phyloP scores from a whole-genome alignment of 2,329 filamentous ascomycete genomes.

The Fusarium agapanthi region DNA sequence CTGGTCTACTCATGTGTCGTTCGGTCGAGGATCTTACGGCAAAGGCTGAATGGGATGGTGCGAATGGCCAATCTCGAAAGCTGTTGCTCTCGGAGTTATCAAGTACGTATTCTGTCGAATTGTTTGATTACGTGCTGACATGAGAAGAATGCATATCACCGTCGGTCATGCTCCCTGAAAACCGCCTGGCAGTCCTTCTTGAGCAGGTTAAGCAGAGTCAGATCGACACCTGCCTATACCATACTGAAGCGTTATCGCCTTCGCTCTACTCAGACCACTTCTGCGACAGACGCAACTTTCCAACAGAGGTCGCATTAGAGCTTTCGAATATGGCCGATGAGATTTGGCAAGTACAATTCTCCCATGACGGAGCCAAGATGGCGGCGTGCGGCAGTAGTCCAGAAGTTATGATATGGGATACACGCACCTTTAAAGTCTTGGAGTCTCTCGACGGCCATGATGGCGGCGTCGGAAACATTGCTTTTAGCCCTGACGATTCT shows the following conservation, averaged over 20 bases:
- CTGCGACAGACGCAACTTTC: constrained; percentile 84
- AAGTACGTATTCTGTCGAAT: constrained; percentile 61
- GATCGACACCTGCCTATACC: constrained; percentile 85
- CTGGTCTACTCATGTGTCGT: constrained; percentile 89
- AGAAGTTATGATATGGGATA: constrained; percentile 83
- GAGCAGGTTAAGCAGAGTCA: constrained; percentile 86
- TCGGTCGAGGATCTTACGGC: constrained; percentile 77
- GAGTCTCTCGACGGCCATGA: constrained; percentile 72
- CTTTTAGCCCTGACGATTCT: constrained; percentile 92
- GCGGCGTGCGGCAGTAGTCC: constrained; percentile 84
- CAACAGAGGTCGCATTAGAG: constrained; percentile 74
- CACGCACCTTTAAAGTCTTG: constrained; percentile 71
- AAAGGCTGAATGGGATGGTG: constrained; percentile 87
- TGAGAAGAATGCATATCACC: constrained; percentile 87
- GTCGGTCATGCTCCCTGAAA: constrained; percentile 95
- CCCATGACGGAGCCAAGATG: constrained; percentile 82
- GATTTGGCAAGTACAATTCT: constrained; percentile 92
- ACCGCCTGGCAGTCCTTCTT: constrained; percentile 82
- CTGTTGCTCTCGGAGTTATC: constrained; percentile 82
- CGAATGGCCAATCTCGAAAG: constrained; percentile 76
- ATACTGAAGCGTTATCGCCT: constrained; percentile 80
- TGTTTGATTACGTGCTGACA: background rate
- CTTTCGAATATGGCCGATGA: constrained; percentile 80
- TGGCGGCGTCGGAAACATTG: constrained; percentile 77
- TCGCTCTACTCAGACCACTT: constrained; percentile 90